Evolutionary conservation across 1,139 yeast species (phyloP).

Genomic region (Hemisphaericaspora lyxosophila): DNA sequence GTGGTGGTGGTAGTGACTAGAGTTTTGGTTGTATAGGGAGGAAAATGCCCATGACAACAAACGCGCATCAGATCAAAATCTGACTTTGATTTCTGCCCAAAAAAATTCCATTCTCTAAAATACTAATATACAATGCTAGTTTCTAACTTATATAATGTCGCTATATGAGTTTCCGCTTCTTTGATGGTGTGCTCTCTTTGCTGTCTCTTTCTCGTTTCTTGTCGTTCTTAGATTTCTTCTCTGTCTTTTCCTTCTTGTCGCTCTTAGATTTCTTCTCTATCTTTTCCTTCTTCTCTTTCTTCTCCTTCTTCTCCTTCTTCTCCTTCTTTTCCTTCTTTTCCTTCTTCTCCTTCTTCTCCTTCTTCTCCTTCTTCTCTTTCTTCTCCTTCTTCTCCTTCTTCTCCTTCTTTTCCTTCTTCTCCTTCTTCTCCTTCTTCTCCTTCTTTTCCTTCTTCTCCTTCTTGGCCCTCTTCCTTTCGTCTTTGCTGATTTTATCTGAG

Average conservation of each 20-base stretch:
- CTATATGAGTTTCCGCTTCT: background rate
- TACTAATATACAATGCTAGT: background rate
- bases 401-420: constrained; percentile 14
- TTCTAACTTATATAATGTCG: background rate
- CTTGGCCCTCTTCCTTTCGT: constrained; percentile 19
- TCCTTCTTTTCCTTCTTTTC: constrained; percentile 4
- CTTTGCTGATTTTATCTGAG: constrained; percentile 15
- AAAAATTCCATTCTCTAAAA: background rate
- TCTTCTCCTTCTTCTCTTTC: constrained; percentile 13
- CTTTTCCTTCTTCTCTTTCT: constrained; percentile 16
- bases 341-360: constrained; percentile 12
- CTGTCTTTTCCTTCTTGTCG: constrained; percentile 7
- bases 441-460: constrained; percentile 19
- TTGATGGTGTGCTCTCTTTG: constrained; percentile 1
- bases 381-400: constrained; percentile 16
- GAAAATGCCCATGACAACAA: too few relatives aligned
- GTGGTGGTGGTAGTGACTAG: too few relatives aligned
- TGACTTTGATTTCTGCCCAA: too few relatives aligned
- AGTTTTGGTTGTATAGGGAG: too few relatives aligned
- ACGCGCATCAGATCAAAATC: too few relatives aligned
- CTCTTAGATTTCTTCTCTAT: constrained; percentile 13
- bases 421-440: constrained; percentile 18
- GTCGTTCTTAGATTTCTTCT: constrained; percentile 11
- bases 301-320: constrained; percentile 6
- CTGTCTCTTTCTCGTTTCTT: constrained; percentile 13